Evolutionary conservation across 352 stramenopile genomes (phyloP).

Genomic region (Phytophthora sojae): DNA sequence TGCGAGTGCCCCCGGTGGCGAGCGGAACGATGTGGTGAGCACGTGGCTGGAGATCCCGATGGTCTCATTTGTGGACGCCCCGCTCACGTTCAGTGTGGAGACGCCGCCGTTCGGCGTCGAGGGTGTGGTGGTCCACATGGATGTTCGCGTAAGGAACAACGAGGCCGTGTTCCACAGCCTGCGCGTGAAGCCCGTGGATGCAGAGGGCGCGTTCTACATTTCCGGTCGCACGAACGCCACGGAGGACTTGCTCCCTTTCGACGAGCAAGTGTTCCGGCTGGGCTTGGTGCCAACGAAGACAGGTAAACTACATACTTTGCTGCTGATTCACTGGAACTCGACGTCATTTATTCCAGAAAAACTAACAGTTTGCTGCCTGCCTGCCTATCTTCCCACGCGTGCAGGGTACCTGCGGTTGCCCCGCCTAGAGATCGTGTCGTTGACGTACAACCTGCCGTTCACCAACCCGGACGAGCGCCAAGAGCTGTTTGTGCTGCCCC

Average conservation of each 20-base stretch:
- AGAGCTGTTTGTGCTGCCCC: constrained; percentile 79
- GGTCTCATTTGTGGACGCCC: constrained; percentile 73
- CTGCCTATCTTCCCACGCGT: not conserved
- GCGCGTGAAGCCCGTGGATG: constrained; percentile 72
- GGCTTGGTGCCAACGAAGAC: constrained; percentile 81
- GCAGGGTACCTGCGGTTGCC: constrained; percentile 75
- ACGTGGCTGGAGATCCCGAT: constrained; percentile 70
- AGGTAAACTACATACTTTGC: constrained; percentile 42
- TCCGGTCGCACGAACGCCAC: constrained; percentile 76
- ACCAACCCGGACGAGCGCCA: constrained; percentile 73
- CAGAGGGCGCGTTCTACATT: constrained; percentile 81
- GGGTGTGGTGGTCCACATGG: constrained; percentile 60
- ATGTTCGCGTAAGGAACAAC: constrained; percentile 78
- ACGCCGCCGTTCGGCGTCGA: constrained; percentile 81
- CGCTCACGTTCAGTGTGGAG: constrained; percentile 69
- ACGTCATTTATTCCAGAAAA: constrained; percentile 4
- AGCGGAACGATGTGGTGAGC: constrained; percentile 64
- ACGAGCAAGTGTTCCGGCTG: constrained; percentile 69
- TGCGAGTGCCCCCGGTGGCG: constrained; percentile 29
- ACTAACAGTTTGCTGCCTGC: constrained; percentile 20
- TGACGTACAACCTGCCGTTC: constrained; percentile 72
- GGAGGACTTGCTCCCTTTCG: constrained; percentile 77
- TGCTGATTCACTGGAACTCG: not conserved
- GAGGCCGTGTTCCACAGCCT: constrained; percentile 75
- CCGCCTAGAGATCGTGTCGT: constrained; percentile 78